phyloP scores from a whole-genome alignment of 495 filamentous ascomycete genomes.

The Baudoinia panamericana region DNA sequence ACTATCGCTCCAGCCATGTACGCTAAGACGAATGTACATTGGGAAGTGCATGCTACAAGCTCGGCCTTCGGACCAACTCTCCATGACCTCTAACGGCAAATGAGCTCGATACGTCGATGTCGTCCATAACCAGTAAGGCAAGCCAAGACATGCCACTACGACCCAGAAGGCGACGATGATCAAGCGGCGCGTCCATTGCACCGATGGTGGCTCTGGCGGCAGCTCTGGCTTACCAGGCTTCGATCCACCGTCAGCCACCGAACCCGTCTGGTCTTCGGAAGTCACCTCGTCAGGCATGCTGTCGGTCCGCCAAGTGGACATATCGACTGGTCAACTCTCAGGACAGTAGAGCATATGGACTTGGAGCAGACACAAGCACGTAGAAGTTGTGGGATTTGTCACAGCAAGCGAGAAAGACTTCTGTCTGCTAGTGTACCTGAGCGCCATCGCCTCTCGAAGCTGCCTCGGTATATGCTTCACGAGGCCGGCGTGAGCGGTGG shows the following conservation, averaged over 20 bases:
- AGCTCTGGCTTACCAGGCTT: not conserved
- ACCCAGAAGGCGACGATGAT: slow-evolving; percentile 84
- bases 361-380: no score
- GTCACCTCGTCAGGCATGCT: no score
- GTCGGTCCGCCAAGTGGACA: no score
- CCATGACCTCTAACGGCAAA: slow-evolving; percentile 76
- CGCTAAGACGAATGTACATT: slow-evolving; percentile 54
- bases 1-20: not conserved
- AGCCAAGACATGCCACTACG: slow-evolving; percentile 67
- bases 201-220: slow-evolving; percentile 5
- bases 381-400: no score
- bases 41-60: slow-evolving; percentile 87
- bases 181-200: slow-evolving; percentile 14
- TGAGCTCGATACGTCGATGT: slow-evolving; percentile 83
- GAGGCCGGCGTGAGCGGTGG: no score
- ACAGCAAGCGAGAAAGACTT: no score
- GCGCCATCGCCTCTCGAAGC: no score
- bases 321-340: no score
- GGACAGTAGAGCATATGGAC: no score
- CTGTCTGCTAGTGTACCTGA: no score
- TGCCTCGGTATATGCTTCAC: no score
- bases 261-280: not conserved
- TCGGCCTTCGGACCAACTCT: slow-evolving; percentile 85
- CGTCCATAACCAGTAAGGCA: slow-evolving; percentile 96
- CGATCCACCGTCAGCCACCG: no score